Conservation (phyloP, 768 basidiomycete genomes). For the Lentinula detonsa region DNA sequence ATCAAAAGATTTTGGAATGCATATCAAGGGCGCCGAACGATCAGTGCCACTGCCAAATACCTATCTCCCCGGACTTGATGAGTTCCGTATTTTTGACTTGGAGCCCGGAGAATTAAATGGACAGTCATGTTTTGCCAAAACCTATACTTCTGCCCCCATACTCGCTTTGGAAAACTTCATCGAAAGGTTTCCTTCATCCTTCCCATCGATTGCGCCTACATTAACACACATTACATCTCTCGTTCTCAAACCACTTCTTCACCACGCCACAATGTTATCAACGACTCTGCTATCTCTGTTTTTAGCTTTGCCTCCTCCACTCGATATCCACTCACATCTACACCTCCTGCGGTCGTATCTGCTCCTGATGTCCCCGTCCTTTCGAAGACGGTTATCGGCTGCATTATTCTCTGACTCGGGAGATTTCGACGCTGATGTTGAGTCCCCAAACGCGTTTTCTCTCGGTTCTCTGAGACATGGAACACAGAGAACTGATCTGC, state of each 20-base stretch:
- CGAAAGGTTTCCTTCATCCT: constrained; percentile 44
- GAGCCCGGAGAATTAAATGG: constrained; percentile 47
- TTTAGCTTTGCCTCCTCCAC: constrained; percentile 53
- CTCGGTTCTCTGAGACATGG: constrained; percentile 24
- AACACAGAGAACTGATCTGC: constrained; percentile 18
- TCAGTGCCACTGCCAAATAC: neutral
- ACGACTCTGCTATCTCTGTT: constrained; percentile 61
- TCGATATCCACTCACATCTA: constrained; percentile 66
- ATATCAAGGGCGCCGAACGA: neutral
- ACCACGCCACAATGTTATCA: constrained; percentile 61
- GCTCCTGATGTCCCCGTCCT: constrained; percentile 64
- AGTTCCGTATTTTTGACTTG: constrained; percentile 56
- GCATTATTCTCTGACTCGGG: constrained; percentile 78
- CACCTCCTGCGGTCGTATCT: constrained; percentile 69
- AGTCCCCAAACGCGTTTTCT: constrained; percentile 6
- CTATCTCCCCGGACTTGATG: constrained; percentile 31
- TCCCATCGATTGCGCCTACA: constrained; percentile 63
- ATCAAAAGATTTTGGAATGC: neutral
- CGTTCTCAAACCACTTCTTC: constrained; percentile 54
- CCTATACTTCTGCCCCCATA: constrained; percentile 19
- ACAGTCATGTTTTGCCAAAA: constrained; percentile 18
- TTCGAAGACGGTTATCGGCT: constrained; percentile 59
- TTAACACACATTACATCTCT: constrained; percentile 56
- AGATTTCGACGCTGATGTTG: constrained; percentile 33
- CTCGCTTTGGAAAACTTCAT: constrained; percentile 43